Evolutionary conservation across 352 stramenopile genomes (phyloP).

Genomic region (Discostella stelligera): DNA sequence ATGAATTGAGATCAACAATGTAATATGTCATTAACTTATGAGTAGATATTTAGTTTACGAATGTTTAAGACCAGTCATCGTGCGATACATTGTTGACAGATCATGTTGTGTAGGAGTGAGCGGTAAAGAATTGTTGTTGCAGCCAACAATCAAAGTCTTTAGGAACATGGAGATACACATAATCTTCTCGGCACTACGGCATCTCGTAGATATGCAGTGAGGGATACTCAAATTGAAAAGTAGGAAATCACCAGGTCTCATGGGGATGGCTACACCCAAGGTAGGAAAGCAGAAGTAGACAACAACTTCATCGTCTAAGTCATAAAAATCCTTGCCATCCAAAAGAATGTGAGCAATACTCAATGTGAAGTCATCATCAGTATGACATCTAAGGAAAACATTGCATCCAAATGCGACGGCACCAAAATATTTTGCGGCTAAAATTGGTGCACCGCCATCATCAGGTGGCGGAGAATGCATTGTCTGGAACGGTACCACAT

Average conservation of each 20-base stretch:
- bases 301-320: neutral
- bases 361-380: no score
- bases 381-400: constrained; percentile 4
- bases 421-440: neutral
- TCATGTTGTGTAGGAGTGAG: no score
- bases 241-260: no score
- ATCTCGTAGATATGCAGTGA: constrained; percentile 21
- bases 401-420: neutral
- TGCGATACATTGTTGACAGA: no score
- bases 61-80: no score
- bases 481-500: constrained; percentile 2
- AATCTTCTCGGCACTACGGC: neutral
- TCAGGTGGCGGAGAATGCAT: neutral
- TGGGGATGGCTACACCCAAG: no score
- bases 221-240: constrained; percentile 16
- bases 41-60: no score
- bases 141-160: constrained; percentile 21
- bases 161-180: constrained; percentile 17
- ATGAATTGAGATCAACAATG: no score
- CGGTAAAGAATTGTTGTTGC: constrained; percentile 13
- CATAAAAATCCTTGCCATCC: neutral
- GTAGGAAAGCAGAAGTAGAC: constrained; percentile 28
- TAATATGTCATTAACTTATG: no score
- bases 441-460: neutral
- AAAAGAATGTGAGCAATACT: neutral